Evolutionary conservation across 2,329 filamentous ascomycete species (phyloP).

Genomic region (Pseudohalonectria lignicola): DNA sequence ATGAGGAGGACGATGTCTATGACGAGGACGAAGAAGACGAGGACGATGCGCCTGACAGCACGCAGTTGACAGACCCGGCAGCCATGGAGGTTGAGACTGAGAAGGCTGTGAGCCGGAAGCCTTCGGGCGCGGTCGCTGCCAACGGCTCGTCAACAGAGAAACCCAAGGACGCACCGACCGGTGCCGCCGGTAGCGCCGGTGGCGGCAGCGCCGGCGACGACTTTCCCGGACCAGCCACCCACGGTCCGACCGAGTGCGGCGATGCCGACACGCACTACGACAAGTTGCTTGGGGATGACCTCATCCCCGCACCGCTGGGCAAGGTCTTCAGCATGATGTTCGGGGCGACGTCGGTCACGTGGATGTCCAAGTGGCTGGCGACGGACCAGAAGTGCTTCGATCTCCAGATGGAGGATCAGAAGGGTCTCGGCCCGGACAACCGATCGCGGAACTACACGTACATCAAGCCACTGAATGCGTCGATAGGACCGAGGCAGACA

Average conservation of each 20-base stretch:
- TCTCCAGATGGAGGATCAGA: slow-evolving; percentile 77
- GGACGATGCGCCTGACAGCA: slow-evolving; percentile 36
- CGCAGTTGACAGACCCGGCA: slow-evolving; percentile 26
- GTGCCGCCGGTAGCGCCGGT: slow-evolving; percentile 10
- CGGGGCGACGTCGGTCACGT: slow-evolving; percentile 65
- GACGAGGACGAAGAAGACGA: slow-evolving; percentile 55
- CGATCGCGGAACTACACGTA: slow-evolving; percentile 70
- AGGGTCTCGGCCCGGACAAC: slow-evolving; percentile 64
- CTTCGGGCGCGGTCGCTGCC: slow-evolving; percentile 44
- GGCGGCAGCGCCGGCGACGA: slow-evolving; percentile 36
- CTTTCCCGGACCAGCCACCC: slow-evolving; percentile 75
- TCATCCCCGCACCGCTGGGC: slow-evolving; percentile 77
- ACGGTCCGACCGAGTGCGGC: slow-evolving; percentile 75
- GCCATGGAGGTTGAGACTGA: slow-evolving; percentile 45
- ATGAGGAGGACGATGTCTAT: slow-evolving; percentile 26
- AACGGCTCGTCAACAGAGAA: slow-evolving; percentile 38
- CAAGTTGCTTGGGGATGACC: slow-evolving; percentile 73
- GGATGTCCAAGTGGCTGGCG: slow-evolving; percentile 78
- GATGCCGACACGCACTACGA: slow-evolving; percentile 75
- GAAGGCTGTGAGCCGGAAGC: slow-evolving; percentile 57
- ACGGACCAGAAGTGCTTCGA: slow-evolving; percentile 84
- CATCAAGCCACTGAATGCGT: slow-evolving; percentile 76
- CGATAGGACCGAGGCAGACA: slow-evolving; percentile 87
- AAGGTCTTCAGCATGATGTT: slow-evolving; percentile 87
- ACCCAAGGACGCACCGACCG: slow-evolving; percentile 31